Percentiles rank a stretch among this genome's conserved stretches.
These are phyloP conservation scores for Cutaneotrichosporon curvatum DNA, from an alignment of 1,284 basidiomycete genomes.

Conservation along the genomic window DNA sequence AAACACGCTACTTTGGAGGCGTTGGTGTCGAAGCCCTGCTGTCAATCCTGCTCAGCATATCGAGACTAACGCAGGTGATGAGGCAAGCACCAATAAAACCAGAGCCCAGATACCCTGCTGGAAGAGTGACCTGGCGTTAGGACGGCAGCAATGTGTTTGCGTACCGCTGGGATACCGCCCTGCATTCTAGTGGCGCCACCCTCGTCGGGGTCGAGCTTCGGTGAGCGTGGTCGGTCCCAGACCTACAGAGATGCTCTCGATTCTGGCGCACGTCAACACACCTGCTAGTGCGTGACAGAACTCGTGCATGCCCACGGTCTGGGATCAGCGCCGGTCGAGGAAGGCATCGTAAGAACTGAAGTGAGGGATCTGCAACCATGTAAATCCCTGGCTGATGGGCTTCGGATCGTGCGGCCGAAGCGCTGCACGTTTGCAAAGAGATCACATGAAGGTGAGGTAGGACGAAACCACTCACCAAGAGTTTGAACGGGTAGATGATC, in stretches of 20 bases:
- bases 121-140: conserved; percentile 45
- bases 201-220: conserved; percentile 58
- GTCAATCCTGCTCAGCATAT: background rate
- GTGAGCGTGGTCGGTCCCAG: conserved; percentile 54
- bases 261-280: conserved; percentile 80
- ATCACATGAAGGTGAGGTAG: too few species aligned
- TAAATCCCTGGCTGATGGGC: too few species aligned
- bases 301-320: conserved; percentile 87
- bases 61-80: conserved; percentile 62
- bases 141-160: conserved; percentile 63
- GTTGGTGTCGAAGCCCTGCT: conserved; percentile 72
- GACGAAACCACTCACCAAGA: conserved; percentile 47
- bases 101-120: conserved; percentile 88
- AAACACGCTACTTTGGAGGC: conserved; percentile 85
- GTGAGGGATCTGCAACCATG: too few species aligned
- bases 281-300: conserved; percentile 71
- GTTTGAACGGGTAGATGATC: conserved; percentile 89
- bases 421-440: too few species aligned
- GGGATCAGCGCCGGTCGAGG: conserved; percentile 38
- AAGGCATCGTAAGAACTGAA: too few species aligned
- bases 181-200: conserved; percentile 90
- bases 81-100: conserved; percentile 81
- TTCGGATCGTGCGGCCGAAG: too few species aligned
- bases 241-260: conserved; percentile 72
- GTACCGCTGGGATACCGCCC: conserved; percentile 70